These are phyloP conservation scores for Boletellus ananas DNA, from an alignment of 768 basidiomycete species.

Conservation along the genomic window DNA sequence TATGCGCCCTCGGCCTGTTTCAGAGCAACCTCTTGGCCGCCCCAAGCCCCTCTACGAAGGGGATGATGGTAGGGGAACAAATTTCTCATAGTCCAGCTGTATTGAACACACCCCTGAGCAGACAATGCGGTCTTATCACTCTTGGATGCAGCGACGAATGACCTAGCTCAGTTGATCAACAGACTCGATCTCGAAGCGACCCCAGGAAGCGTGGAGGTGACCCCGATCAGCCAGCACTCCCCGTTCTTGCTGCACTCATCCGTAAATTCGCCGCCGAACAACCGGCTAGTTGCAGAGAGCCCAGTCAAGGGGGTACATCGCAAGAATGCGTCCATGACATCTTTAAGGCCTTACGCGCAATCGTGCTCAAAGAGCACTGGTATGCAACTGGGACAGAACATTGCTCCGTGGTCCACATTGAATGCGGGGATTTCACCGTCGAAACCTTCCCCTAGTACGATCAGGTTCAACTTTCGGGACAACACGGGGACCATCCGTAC, in stretches of 20 bases:
- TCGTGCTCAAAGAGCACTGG: conserved; percentile 21
- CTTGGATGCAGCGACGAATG: conserved; percentile 76
- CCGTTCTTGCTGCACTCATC: conserved; percentile 14
- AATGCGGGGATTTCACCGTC: conserved; percentile 38
- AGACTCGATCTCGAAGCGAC: conserved; percentile 81
- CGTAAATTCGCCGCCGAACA: conserved; percentile 33
- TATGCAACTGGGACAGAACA: conserved; percentile 47
- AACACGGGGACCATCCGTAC: conserved; percentile 23
- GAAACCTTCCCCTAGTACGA: conserved; percentile 26
- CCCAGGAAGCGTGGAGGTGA: conserved; percentile 50
- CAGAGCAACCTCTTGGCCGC: conserved; percentile 59
- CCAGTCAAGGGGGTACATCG: conserved; percentile 35
- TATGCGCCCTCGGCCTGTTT: conserved; percentile 52
- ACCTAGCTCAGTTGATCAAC: conserved; percentile 73
- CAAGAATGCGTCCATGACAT: conserved; percentile 41
- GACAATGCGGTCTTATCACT: conserved; percentile 57
- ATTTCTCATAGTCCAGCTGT: background rate
- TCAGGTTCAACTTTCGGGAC: conserved; percentile 25
- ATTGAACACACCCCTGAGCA: conserved; percentile 3
- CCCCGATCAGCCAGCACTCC: conserved; percentile 36
- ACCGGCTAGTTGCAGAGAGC: conserved; percentile 29
- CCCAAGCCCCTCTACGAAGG: conserved; percentile 49
- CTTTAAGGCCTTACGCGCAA: conserved; percentile 49
- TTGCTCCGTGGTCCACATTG: conserved; percentile 59
- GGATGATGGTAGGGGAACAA: conserved; percentile 37